A percentile compares a stretch with the other conserved stretches of the same genome.
Evolutionary conservation across 73 alveolate genomes (phyloP).

Genomic region (Breviolum minutum): DNA sequence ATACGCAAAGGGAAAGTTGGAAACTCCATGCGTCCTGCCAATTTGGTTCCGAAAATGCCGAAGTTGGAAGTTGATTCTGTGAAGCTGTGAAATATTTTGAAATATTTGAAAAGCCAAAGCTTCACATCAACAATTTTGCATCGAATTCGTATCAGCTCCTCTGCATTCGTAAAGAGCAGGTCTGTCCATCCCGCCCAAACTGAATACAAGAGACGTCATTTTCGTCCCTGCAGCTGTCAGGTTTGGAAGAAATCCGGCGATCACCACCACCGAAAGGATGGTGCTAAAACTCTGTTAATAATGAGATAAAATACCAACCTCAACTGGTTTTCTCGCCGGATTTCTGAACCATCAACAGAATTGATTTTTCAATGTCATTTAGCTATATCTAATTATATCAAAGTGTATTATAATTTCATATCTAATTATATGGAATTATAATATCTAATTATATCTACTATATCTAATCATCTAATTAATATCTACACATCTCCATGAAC

Average conservation of each 20-base stretch:
- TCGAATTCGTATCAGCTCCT: background rate
- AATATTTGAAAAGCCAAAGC: background rate
- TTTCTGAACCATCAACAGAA: too few relatives aligned
- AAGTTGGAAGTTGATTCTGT: too few relatives aligned
- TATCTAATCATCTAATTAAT: too few relatives aligned
- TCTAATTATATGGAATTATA: too few relatives aligned
- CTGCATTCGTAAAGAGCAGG: conserved; percentile 74
- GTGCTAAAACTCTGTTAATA: too few relatives aligned
- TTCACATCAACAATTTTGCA: background rate
- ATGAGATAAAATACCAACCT: too few relatives aligned
- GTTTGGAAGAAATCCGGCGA: background rate
- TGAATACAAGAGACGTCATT: conserved; percentile 31
- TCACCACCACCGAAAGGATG: background rate
- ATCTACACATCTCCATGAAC: too few relatives aligned
- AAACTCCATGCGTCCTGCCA: conserved; percentile 63
- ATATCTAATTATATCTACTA: too few relatives aligned
- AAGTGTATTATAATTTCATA: too few relatives aligned
- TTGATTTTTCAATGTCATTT: too few relatives aligned
- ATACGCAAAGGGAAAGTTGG: conserved; percentile 55
- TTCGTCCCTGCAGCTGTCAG: conserved; percentile 9
- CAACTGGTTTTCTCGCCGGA: too few relatives aligned
- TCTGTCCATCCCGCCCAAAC: conserved; percentile 83
- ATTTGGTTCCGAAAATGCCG: background rate
- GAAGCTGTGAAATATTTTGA: background rate
- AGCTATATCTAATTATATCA: too few relatives aligned